Base-by-base conservation (phyloP, 2,329 filamentous ascomycete species). In the Aspergillus persii region DNA sequence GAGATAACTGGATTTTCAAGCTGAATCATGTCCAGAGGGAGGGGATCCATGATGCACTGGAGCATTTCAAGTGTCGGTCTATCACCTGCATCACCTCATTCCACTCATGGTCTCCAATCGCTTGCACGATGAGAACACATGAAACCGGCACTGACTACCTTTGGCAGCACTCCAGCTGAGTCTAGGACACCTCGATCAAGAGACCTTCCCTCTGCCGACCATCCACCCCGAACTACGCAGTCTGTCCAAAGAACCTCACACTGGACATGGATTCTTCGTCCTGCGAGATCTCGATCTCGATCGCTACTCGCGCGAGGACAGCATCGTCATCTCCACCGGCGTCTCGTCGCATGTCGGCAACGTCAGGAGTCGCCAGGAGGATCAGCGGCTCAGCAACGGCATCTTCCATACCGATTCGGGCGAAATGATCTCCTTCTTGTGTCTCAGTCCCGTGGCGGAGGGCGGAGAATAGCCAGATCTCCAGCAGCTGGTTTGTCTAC, bases 361-460 rank as follows among this genome's bases (percentile, higher is more conserved):
- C 8, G 60, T 72, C 12, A 69, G 78, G 2, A 80, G 75, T 2
- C 71, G 76, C 1, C 79, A 81, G 63, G 76, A 80, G 64, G 74
- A 73, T 47, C 75, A 75, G 23, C 63, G 60, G 8, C 23, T 57
- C 6, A 61, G 53, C 9, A 56, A 64, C 9, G 55, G 60, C 1
- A 64, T 66, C 70, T 86, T 85, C 58, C 84, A 86, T 66, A 86
- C 83, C 0, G 83, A 86, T 66, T 69, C 75, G 0, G 82, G 82
- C 1, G 83, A 86, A 60, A 77, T 86, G 3, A 76, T 86, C 11
- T 78, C 81, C 7, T 71, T 86, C 2, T 76, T 82, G 4, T 77
- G 75, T 4, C 68, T 84, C 0, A 75, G 75, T 26, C 74, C 74
- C 8, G 80, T 83, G 0, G 77, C 76, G 0, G 69, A 78, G 29